Evolutionary conservation across 805 yeast genomes (phyloP), one percentile per base, ranked within the genome.

Genomic region (Candida lessepsii): DNA sequence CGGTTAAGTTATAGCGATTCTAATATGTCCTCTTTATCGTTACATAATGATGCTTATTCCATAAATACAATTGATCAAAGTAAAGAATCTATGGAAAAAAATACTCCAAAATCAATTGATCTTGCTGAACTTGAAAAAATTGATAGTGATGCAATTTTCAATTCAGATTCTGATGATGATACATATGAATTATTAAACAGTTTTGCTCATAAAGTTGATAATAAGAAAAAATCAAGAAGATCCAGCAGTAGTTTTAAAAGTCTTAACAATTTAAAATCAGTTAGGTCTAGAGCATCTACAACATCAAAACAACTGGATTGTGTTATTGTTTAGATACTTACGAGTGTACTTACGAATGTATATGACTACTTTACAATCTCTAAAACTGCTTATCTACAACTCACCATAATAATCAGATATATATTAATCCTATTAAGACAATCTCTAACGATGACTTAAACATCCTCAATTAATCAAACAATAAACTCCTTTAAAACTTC

Each of bases 111-210:
- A n/a, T 31, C 41, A 9, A 18, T 30, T 17, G 41, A 30, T 27
- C 14, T 35, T 4, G 44, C 26, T n/a, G 25, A 36, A 18, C 9
- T 33, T 10, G 33, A 26, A 18, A 35, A 39, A n/a, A 13, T 30
- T 3, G 44, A 42, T 16, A 36, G 23, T 9, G 29, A 37, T 17
- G 23, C 15, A 6, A 45, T 40, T 11, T 45, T 45, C 26, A 54
- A 50, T n/a, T 35, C 18, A 8, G 30, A 28, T 14, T 28, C 30
- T 28, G 30, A 28, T 9, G 60, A 53, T 33, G 52, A 51, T 23
- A 51, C 61, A 21, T 55, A 51, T 37, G 62, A 56, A 42, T 47
- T 51, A 44, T 35, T 58, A 30, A 54, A 56, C 37, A 52, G 61
- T 3, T 55, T 54, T 41, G 44, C 15, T 24, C 21, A 42, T 33